A percentile compares a stretch with the other conserved stretches of the same genome.
Conservation (phyloP, 2,329 filamentous ascomycete species). For the Cadophora sp. region DNA sequence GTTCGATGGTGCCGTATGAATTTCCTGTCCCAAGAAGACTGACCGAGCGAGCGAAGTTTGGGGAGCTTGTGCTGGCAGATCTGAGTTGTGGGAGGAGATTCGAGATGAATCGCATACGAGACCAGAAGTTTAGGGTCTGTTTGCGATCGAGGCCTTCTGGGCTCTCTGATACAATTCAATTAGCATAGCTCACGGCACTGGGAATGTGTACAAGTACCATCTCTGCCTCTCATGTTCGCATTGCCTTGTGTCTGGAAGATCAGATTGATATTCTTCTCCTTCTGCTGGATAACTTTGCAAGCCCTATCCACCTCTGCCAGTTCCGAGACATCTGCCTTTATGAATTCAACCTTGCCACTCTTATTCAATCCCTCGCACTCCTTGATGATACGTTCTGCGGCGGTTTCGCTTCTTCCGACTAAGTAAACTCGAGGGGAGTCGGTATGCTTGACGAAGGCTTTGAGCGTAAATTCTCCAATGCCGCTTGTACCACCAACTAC, state of each 20-base stretch:
- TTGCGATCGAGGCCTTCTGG: conserved; percentile 42
- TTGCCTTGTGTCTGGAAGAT: conserved; percentile 60
- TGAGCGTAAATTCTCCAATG: conserved; percentile 56
- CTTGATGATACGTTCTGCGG: conserved; percentile 49
- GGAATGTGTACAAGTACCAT: conserved; percentile 31
- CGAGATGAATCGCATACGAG: conserved; percentile 61
- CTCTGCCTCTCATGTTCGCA: conserved; percentile 44
- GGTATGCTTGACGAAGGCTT: conserved; percentile 52
- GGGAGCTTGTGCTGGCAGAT: conserved; percentile 45
- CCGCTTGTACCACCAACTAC: conserved; percentile 55
- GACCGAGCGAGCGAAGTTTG: conserved; percentile 58
- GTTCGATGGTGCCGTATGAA: conserved; percentile 55
- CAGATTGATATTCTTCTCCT: conserved; percentile 60
- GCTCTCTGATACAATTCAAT: conserved; percentile 30
- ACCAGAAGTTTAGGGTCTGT: conserved; percentile 54
- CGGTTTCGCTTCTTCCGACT: conserved; percentile 53
- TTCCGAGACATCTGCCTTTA: conserved; percentile 54
- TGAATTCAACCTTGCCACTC: conserved; percentile 53
- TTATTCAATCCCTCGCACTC: conserved; percentile 54
- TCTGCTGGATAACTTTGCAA: conserved; percentile 56
- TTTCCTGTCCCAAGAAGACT: conserved; percentile 60
- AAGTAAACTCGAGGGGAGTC: conserved; percentile 53
- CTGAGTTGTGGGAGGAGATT: conserved; percentile 63
- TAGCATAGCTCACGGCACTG: background rate
- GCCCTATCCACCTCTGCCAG: conserved; percentile 56